Evolutionary conservation across 805 yeast species (phyloP).

Genomic region (Kuraishia floccosa): DNA sequence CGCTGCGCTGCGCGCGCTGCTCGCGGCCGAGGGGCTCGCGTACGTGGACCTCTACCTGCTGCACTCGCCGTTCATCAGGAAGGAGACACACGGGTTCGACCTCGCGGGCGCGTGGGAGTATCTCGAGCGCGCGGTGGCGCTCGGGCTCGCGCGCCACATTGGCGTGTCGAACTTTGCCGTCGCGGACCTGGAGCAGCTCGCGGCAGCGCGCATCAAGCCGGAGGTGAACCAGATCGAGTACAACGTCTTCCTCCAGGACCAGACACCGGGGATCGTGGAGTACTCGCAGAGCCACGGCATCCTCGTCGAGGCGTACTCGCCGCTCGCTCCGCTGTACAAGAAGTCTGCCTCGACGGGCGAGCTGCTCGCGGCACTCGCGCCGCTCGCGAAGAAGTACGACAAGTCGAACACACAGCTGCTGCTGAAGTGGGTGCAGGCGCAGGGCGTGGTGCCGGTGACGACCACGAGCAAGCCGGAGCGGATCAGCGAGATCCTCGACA

Average conservation of each 20-base stretch:
- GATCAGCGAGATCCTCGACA: conserved; percentile 23
- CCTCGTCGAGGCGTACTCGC: conserved; percentile 66
- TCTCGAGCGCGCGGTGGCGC: conserved; percentile 40
- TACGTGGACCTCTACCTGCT: conserved; percentile 45
- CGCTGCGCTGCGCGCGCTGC: conserved; percentile 21
- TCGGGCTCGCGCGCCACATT: conserved; percentile 46
- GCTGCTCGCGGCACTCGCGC: conserved; percentile 28
- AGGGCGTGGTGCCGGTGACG: conserved; percentile 38
- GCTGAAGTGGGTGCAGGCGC: conserved; percentile 55
- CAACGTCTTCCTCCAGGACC: conserved; percentile 65
- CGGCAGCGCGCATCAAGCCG: conserved; percentile 41
- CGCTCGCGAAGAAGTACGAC: conserved; percentile 35
- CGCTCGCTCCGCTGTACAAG: too few species aligned
- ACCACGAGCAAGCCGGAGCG: conserved; percentile 19
- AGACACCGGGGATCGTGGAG: conserved; percentile 40
- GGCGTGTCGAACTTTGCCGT: conserved; percentile 74
- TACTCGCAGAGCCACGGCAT: conserved; percentile 43
- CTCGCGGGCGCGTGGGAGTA: conserved; percentile 43
- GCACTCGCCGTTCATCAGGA: conserved; percentile 40
- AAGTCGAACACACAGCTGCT: conserved; percentile 47
- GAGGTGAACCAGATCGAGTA: conserved; percentile 68
- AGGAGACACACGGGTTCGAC: conserved; percentile 44
- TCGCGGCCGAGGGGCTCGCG: conserved; percentile 23
- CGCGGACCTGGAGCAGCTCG: conserved; percentile 38
- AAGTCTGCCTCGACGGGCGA: conserved; percentile 41